These are phyloP conservation scores for Pecoramyces ruminantium DNA, from an alignment of 192 early-diverging fungal genomes.

Conservation along the genomic window DNA sequence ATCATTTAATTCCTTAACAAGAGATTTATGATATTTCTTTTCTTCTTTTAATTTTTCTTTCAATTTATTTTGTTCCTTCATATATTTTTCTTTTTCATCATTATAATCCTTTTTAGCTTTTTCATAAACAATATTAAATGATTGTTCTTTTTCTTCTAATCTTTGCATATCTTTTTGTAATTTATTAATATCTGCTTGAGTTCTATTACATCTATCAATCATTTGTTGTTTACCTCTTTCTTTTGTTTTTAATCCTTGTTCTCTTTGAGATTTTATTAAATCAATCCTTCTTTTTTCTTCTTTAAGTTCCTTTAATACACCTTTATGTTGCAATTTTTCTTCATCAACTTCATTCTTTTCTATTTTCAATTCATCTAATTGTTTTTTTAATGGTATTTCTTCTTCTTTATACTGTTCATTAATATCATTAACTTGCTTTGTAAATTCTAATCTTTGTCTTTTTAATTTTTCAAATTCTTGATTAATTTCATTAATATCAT, in stretches of 20 bases:
- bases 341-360: background rate
- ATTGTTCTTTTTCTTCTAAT: background rate
- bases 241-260: background rate
- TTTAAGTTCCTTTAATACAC: background rate
- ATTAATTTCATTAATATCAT: background rate
- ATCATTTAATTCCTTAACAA: background rate
- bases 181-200: background rate
- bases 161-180: background rate
- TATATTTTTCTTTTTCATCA: background rate
- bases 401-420: background rate
- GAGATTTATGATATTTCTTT: background rate
- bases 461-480: background rate
- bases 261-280: background rate
- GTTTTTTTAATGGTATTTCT: background rate
- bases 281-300: background rate
- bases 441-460: background rate
- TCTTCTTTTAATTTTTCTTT: background rate
- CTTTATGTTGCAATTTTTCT: background rate
- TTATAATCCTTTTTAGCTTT: background rate
- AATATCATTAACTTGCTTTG: background rate
- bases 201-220: background rate
- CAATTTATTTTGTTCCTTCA: background rate
- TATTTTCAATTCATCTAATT: background rate
- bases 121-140: background rate
- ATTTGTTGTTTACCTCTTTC: background rate